phyloP scores from a whole-genome alignment of 371 early-diverging fungal genomes.

The Lichtheimia ramosa region DNA sequence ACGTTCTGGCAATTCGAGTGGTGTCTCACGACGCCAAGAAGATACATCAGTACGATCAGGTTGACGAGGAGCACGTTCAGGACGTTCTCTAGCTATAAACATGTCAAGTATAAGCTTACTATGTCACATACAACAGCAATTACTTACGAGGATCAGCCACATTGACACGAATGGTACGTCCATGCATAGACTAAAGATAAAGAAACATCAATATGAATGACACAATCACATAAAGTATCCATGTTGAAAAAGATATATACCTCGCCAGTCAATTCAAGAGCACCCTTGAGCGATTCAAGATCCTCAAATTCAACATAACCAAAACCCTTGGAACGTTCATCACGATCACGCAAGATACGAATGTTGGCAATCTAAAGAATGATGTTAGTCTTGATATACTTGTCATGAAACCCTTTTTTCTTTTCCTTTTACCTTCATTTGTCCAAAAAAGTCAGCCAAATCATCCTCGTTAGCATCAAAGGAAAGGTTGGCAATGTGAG shows the following conservation, averaged over 20 bases:
- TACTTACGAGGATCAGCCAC: constrained; percentile 85
- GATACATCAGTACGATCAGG: constrained; percentile 52
- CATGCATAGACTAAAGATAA: constrained; percentile 39
- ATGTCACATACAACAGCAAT: not conserved
- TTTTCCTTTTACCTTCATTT: constrained; percentile 50
- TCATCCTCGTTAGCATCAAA: constrained; percentile 79
- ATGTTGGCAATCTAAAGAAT: constrained; percentile 54
- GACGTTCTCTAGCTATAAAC: constrained; percentile 34
- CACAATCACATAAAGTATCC: not conserved
- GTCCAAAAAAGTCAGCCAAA: constrained; percentile 72
- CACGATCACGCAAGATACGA: constrained; percentile 73
- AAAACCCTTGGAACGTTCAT: constrained; percentile 85
- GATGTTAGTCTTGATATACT: not conserved
- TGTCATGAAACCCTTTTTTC: not conserved
- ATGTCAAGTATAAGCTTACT: not conserved
- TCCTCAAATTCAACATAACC: constrained; percentile 93
- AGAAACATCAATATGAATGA: too few relatives aligned
- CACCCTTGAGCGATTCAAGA: constrained; percentile 76
- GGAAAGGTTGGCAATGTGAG: constrained; percentile 87
- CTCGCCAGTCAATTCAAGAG: constrained; percentile 69
- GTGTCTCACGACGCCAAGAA: constrained; percentile 53
- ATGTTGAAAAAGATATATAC: constrained; percentile 11
- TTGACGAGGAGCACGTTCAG: constrained; percentile 31
- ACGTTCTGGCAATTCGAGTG: constrained; percentile 40
- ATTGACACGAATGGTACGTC: constrained; percentile 79